Base-by-base conservation (phyloP, 495 filamentous ascomycete genomes). In the Xylaria scruposa region DNA sequence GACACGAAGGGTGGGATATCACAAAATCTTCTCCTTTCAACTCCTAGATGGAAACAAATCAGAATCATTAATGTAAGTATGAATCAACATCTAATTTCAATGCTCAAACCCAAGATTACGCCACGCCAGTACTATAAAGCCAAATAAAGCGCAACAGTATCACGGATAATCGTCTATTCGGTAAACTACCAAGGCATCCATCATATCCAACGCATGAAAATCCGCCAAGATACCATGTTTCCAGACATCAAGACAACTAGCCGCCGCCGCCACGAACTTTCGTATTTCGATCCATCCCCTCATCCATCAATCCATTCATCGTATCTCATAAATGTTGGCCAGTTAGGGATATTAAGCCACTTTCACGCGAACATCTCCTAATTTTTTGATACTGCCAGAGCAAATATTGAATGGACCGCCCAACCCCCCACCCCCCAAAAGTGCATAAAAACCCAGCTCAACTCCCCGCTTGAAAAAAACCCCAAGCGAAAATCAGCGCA, bases 291-390 rank as follows among this genome's bases (percentile, higher is more conserved):
- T 19, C 46, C 26, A 51, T 5, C 44, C 31, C 10, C 29, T 31
- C 26, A 49, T 65, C 62, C 2, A 60, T 19, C 46, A 17, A 49
- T 67, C 46, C 17, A 53, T 54, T 42, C 49, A 67, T 67, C 65
- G 49, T 56, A 31, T 67, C 65, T 67, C 65, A 56, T 67, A 33
- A 67, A 36, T n/a, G 12, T 67, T 44, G 65, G 65, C 65, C 29
- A 26, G 33, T 29, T 21, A 60, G 33, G 49, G 33, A 66, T 56
- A 67, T 21, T 42, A 67, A 42, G 26, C 17, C 49, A 56, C 33
- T 29, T 67, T 6, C 36, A 56, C 31, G 49, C n/a, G 33, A 38
- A 31, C 53, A 51, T 36, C 13, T n/a, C 26, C 44, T 26, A 21
- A 13, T 21, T 53, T 51, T 51, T 67, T 40, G 46, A 67, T 56